Base-by-base conservation (phyloP, 2,329 filamentous ascomycete genomes). In the Neofusicoccum laricinum region DNA sequence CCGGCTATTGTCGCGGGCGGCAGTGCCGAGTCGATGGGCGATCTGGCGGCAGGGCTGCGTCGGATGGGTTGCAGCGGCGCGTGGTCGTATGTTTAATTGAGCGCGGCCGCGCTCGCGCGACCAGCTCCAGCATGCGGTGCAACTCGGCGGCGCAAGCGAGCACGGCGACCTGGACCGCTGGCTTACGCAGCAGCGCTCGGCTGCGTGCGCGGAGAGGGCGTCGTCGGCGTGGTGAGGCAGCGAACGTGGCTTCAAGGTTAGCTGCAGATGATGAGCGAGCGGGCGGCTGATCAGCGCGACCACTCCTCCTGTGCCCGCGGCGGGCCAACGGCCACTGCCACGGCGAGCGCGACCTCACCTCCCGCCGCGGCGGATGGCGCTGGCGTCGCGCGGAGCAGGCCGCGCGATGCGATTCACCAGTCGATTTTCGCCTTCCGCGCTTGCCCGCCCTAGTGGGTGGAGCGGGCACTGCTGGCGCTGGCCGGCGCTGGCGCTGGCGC, bases 341-440 rank as follows among this genome's bases (percentile, higher is more conserved):
- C 49, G 49, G 48, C 50, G 14, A 57, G 36, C 38, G 53, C 53
- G 14, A 43, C 53, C 53, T 58, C 53, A 14, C 25, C 53, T 32
- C 55, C 40, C 55, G 55, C 55, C 55, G 55, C 55, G 55, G 25
- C 55, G 40, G 55, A 34, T 32, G 11, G 25, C 21, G 36, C 36
- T 17, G 53, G 38, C 38, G 38, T 32, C 19, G 21, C 36, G 38
- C 53, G 53, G 53, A 58, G 53, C 53, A 71, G 68, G 70, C 70
- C 69, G 66, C 65, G 67, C 68, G 69, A 68, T 70, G 70, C 69
- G 65, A 67, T 61, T 63, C 38, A 38, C 63, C 25, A 30, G 25
- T 6, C 25, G 25, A 30, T 63, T 51, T 58, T 66, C 67, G 66
- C 64, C 65, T 73, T 68, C 71, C 72, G 73, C 73, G 73, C 71